Conservation (phyloP, 1,139 yeast genomes). For the Debaryomyces udenii region DNA sequence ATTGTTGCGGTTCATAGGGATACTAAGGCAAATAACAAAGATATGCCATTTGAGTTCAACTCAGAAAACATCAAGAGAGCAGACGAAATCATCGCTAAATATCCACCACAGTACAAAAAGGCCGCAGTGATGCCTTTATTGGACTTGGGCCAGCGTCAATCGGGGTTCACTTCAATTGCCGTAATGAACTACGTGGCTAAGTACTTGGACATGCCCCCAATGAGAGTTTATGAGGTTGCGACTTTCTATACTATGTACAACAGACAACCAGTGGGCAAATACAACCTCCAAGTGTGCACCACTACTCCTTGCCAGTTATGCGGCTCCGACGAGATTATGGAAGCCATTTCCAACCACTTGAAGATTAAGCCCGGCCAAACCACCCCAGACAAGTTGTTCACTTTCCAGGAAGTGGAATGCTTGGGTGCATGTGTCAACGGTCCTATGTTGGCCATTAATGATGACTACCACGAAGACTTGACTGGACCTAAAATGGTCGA, state of each 20-base stretch:
- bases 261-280: slow-evolving; percentile 86
- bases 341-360: slow-evolving; percentile 64
- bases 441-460: slow-evolving; percentile 85
- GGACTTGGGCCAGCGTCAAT: slow-evolving; percentile 87
- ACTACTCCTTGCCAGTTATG: slow-evolving; percentile 91
- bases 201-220: slow-evolving; percentile 86
- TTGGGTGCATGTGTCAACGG: slow-evolving; percentile 93
- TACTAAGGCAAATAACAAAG: slow-evolving; percentile 66
- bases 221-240: slow-evolving; percentile 94
- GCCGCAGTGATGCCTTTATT: slow-evolving; percentile 88
- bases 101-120: slow-evolving; percentile 85
- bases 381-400: slow-evolving; percentile 74
- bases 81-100: slow-evolving; percentile 71
- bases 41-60: slow-evolving; percentile 72
- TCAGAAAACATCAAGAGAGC: slow-evolving; percentile 73
- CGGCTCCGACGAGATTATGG: slow-evolving; percentile 77
- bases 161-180: slow-evolving; percentile 83
- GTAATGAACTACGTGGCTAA: slow-evolving; percentile 94
- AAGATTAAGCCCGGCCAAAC: slow-evolving; percentile 78
- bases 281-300: slow-evolving; percentile 83
- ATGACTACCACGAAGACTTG: slow-evolving; percentile 82
- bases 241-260: slow-evolving; percentile 93
- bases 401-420: slow-evolving; percentile 88
- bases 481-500: slow-evolving; percentile 67
- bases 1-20: slow-evolving; percentile 75